Evolutionary conservation across 2,329 filamentous ascomycete genomes (phyloP).

Genomic region (Mycosphaerella sp.): DNA sequence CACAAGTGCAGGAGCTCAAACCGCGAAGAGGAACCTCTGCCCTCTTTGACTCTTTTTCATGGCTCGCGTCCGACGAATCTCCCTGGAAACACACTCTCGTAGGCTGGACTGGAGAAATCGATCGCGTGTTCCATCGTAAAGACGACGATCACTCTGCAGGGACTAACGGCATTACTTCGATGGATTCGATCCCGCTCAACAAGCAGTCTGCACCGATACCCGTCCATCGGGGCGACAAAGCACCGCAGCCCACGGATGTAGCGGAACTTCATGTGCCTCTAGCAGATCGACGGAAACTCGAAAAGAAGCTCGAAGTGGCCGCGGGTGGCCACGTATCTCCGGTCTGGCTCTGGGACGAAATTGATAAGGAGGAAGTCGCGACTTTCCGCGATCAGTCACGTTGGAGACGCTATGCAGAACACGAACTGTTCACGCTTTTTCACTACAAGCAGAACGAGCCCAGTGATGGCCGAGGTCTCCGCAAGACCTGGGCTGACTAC

Average conservation of each 20-base stretch:
- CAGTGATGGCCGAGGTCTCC: slow-evolving; percentile 73
- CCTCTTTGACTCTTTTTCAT: slow-evolving; percentile 82
- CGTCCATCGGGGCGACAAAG: slow-evolving; percentile 52
- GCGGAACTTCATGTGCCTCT: slow-evolving; percentile 67
- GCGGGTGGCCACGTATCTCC: slow-evolving; percentile 74
- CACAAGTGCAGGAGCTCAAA: slow-evolving; percentile 57
- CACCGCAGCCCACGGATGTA: slow-evolving; percentile 36
- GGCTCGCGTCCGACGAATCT: slow-evolving; percentile 75
- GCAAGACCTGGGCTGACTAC: slow-evolving; percentile 85
- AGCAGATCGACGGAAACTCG: slow-evolving; percentile 65
- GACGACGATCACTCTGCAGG: slow-evolving; percentile 19
- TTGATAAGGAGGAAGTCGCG: slow-evolving; percentile 60
- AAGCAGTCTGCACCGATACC: slow-evolving; percentile 75
- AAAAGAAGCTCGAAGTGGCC: slow-evolving; percentile 65
- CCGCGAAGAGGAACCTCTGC: slow-evolving; percentile 81
- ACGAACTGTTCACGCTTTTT: slow-evolving; percentile 85
- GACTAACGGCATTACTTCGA: slow-evolving; percentile 23
- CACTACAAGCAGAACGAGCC: slow-evolving; percentile 96
- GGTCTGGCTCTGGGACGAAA: slow-evolving; percentile 80
- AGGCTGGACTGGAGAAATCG: slow-evolving; percentile 82
- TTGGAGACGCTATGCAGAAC: slow-evolving; percentile 87
- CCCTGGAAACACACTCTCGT: slow-evolving; percentile 90
- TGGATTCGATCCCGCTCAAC: slow-evolving; percentile 54
- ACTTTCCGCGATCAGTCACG: slow-evolving; percentile 72
- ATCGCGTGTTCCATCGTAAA: slow-evolving; percentile 29